These are phyloP conservation scores for Graphiopsis chlorocephala DNA, from an alignment of 2,329 filamentous ascomycete species.

Conservation along the genomic window DNA sequence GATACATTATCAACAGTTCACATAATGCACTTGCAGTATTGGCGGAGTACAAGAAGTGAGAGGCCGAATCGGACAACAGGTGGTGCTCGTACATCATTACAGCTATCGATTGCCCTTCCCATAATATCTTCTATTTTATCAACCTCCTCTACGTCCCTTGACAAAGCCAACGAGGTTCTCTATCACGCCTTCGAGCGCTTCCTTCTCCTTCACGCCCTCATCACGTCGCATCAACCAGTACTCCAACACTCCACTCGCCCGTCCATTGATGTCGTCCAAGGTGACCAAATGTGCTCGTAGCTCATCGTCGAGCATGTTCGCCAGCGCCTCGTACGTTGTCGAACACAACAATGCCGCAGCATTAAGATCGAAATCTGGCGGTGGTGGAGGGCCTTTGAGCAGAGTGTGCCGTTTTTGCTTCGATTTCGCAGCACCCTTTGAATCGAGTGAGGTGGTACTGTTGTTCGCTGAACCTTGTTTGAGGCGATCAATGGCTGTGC, in stretches of 20 bases:
- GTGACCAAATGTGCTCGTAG: constrained; percentile 67
- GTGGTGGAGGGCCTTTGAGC: constrained; percentile 52
- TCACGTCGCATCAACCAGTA: constrained; percentile 87
- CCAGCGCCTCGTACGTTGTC: constrained; percentile 79
- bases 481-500: constrained; percentile 36
- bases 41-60: neutral
- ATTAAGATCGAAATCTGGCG: constrained; percentile 75
- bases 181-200: constrained; percentile 94
- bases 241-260: constrained; percentile 73
- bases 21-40: neutral
- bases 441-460: constrained; percentile 32
- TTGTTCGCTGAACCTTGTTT: constrained; percentile 33
- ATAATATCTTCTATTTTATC: neutral
- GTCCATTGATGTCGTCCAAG: constrained; percentile 66
- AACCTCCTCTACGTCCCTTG: constrained; percentile 64
- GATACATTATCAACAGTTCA: neutral
- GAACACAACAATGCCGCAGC: constrained; percentile 74
- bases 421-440: constrained; percentile 26
- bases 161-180: constrained; percentile 73
- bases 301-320: constrained; percentile 75
- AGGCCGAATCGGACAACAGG: neutral
- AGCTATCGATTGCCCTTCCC: neutral
- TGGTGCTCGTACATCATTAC: neutral
- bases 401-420: constrained; percentile 14
- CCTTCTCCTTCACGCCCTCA: constrained; percentile 83